Evolutionary conservation across 1,139 yeast genomes (phyloP), one percentile per base, ranked within the genome.

Genomic region (Ashbya aceris): DNA sequence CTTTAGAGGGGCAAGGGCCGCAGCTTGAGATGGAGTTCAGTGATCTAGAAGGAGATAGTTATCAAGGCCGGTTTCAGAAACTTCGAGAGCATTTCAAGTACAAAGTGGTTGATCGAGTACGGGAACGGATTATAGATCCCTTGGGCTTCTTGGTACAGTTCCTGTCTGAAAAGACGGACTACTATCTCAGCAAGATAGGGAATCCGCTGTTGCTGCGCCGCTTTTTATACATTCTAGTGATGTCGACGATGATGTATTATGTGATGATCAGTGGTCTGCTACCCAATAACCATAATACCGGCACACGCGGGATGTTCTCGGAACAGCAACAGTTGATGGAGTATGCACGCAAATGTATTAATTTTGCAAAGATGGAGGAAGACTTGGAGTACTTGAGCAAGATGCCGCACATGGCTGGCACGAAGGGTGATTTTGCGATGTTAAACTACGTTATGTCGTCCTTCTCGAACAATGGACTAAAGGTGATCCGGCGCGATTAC

Each of bases 361-460:
- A 78, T 51, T 60, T 70, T 5, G 71, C 73, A n/a, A 60, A 71
- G 31, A 70, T 91, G 66, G 79, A 79, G 54, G 83, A 77, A 44
- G 77, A 81, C 46, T 60, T 84, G 49, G 84, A 85, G 54, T 87
- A 86, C 56, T 60, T 91, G 31, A 77, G 91, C 11, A 76, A 86
- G 1, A 76, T 87, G 77, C 87, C 95, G 1, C 97, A 87, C 59
- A 64, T 79, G 48, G 79, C 96, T 0, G 97, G 97, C 2, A 80
- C 96, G 2, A 75, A 76, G 13, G 97, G 95, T 12, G 96, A 87
- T 58, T 62, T 77, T 46, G 71, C 86, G 0, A 64, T 86, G 30
- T 80, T 86, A 1, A 69, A 72, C 46, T 86, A 81, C 58, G 69
- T 89, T 17, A 70, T 74, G 48, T 69, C 71, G 10, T 73, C 74